Conservation (phyloP, 1,284 basidiomycete genomes). For the Ceratobasidium sp. region DNA sequence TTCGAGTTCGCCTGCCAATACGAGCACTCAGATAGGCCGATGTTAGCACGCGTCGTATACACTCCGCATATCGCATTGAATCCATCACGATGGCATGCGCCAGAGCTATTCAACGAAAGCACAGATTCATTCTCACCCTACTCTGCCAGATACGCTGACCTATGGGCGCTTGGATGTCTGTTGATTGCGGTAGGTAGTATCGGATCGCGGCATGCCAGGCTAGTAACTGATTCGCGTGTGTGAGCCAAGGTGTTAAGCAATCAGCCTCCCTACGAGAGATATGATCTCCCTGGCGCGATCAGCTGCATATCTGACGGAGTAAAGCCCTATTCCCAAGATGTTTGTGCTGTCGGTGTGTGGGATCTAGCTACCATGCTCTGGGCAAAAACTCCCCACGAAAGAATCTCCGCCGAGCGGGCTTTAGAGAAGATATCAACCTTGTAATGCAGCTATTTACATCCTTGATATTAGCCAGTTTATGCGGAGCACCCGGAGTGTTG, state of each 20-base stretch:
- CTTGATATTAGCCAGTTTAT: no score
- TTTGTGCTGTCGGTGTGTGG: not conserved
- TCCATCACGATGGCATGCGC: constrained; percentile 28
- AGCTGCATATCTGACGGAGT: constrained; percentile 13
- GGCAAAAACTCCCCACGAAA: not conserved
- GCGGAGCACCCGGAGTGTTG: no score
- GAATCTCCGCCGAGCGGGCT: not conserved
- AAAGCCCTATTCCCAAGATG: not conserved
- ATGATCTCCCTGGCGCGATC: constrained; percentile 1
- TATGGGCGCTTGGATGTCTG: constrained; percentile 33
- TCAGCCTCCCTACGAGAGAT: constrained; percentile 1
- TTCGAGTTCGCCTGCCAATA: constrained; percentile 42
- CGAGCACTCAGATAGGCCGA: constrained; percentile 7
- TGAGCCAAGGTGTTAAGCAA: constrained; percentile 5
- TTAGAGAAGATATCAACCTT: not conserved
- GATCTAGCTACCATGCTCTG: not conserved
- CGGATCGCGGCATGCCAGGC: not conserved
- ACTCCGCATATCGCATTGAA: constrained; percentile 2
- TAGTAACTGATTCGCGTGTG: not conserved
- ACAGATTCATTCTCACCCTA: constrained; percentile 16
- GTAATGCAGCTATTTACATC: no score
- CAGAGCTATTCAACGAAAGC: constrained; percentile 12
- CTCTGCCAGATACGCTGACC: constrained; percentile 19
- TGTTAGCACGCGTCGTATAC: constrained; percentile 7
- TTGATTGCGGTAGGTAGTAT: constrained; percentile 11